Evolutionary conservation across 805 yeast species (phyloP).

Genomic region (Suhomyces faveliae): DNA sequence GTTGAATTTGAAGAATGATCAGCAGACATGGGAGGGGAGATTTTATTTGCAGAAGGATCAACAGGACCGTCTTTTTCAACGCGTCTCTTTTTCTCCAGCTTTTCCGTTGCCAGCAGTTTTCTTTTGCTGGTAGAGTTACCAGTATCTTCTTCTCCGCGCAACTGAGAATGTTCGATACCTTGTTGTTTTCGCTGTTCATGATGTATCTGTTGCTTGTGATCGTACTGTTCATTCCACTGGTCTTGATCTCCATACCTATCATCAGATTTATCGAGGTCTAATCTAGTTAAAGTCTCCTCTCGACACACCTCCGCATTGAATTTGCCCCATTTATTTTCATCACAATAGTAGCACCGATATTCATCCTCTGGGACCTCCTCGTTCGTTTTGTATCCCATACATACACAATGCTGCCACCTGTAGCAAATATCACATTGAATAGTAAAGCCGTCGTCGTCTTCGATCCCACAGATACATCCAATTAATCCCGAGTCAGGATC

Average conservation of each 20-base stretch:
- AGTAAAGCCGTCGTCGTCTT: constrained; percentile 90
- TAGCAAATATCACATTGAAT: constrained; percentile 92
- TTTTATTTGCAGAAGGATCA: background rate
- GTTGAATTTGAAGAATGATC: background rate
- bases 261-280: constrained; percentile 27
- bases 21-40: background rate
- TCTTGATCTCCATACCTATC: constrained; percentile 16
- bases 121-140: constrained; percentile 8
- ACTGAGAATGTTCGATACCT: constrained; percentile 2
- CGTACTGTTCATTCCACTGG: constrained; percentile 10
- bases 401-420: constrained; percentile 94
- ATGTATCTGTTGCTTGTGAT: constrained; percentile 4
- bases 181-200: constrained; percentile 3
- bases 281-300: constrained; percentile 28
- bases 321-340: constrained; percentile 41
- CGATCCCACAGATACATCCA: constrained; percentile 84
- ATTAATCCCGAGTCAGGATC: constrained; percentile 83
- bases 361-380: constrained; percentile 77
- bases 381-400: constrained; percentile 72
- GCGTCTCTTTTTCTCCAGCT: constrained; percentile 16
- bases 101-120: constrained; percentile 21
- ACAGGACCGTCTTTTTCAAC: constrained; percentile 5
- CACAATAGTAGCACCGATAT: constrained; percentile 78
- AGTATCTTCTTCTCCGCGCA: background rate
- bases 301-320: constrained; percentile 41